These are phyloP conservation scores for Cordyceps fumosorosea DNA, from an alignment of 2,329 filamentous ascomycete genomes.

Conservation along the genomic window DNA sequence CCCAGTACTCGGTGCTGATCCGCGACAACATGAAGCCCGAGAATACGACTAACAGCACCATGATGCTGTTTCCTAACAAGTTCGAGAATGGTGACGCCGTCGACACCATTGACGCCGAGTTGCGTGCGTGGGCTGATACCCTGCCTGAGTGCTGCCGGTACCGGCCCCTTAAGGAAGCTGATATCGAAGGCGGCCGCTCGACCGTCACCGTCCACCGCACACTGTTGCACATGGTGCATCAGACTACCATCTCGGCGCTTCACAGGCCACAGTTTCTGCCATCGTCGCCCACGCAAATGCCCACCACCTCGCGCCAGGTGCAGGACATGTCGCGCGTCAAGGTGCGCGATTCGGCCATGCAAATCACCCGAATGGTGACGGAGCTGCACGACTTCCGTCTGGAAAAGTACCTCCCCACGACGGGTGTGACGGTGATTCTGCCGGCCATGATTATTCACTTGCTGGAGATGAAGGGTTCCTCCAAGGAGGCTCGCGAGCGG, in stretches of 20 bases:
- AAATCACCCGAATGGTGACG: constrained; percentile 78
- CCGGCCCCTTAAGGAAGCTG: constrained; percentile 44
- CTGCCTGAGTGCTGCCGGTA: constrained; percentile 69
- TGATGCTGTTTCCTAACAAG: constrained; percentile 91
- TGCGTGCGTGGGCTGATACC: constrained; percentile 69
- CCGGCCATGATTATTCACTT: constrained; percentile 93
- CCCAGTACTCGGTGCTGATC: constrained; percentile 87
- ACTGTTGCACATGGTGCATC: constrained; percentile 89
- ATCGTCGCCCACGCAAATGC: constrained; percentile 50
- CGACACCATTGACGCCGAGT: constrained; percentile 68
- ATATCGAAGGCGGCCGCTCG: constrained; percentile 53
- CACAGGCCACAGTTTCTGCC: constrained; percentile 88
- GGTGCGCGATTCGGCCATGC: constrained; percentile 74
- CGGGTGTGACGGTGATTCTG: constrained; percentile 82
- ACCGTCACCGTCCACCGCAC: constrained; percentile 66
- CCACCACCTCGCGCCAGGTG: constrained; percentile 56
- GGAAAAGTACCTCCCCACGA: constrained; percentile 77
- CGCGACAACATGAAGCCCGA: constrained; percentile 75
- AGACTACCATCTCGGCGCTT: constrained; percentile 83
- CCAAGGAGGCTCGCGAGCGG: constrained; percentile 61
- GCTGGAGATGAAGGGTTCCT: constrained; percentile 81
- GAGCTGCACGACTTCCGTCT: constrained; percentile 67
- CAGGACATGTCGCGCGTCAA: constrained; percentile 78
- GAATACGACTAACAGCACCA: constrained; percentile 66
- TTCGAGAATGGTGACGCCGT: constrained; percentile 78